Conservation (phyloP, 2,329 filamentous ascomycete species). For the Exserohilum rostratum region DNA sequence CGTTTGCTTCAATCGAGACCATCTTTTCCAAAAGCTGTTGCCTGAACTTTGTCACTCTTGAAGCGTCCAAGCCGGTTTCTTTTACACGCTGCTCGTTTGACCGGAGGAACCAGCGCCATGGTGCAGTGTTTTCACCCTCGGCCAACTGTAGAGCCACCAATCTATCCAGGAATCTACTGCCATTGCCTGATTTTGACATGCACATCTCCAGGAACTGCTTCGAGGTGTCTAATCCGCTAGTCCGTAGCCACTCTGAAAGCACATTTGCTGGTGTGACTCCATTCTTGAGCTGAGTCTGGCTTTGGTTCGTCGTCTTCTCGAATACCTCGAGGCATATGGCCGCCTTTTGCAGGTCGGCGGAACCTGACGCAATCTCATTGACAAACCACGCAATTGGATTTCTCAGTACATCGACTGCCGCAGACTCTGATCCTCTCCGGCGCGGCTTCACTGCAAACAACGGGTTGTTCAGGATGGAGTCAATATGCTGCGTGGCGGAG, state of each 20-base stretch:
- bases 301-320: slow-evolving; percentile 17
- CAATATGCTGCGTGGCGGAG: slow-evolving; percentile 54
- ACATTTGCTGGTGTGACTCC: slow-evolving; percentile 23
- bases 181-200: slow-evolving; percentile 11
- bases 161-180: slow-evolving; percentile 20
- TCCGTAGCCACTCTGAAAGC: slow-evolving; percentile 39
- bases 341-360: slow-evolving; percentile 48
- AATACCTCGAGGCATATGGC: slow-evolving; percentile 47
- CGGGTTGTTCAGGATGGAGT: slow-evolving; percentile 59
- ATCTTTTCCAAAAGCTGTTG: slow-evolving; percentile 32
- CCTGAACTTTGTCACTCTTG: slow-evolving; percentile 25
- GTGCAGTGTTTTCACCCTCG: slow-evolving; percentile 25
- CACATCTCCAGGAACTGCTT: slow-evolving; percentile 32
- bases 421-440: slow-evolving; percentile 34
- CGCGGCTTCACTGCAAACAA: slow-evolving; percentile 50
- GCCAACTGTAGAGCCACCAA: slow-evolving; percentile 31
- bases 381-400: slow-evolving; percentile 52
- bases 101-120: slow-evolving; percentile 42
- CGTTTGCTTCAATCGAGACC: slow-evolving; percentile 20
- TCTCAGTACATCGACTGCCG: slow-evolving; percentile 31
- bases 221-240: slow-evolving; percentile 37
- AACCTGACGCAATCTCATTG: slow-evolving; percentile 47
- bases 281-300: slow-evolving; percentile 5
- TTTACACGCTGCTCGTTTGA: slow-evolving; percentile 22
- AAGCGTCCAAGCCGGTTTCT: slow-evolving; percentile 22